Conservation (phyloP, 2,329 filamentous ascomycete genomes). For the Xylaria sp. region DNA sequence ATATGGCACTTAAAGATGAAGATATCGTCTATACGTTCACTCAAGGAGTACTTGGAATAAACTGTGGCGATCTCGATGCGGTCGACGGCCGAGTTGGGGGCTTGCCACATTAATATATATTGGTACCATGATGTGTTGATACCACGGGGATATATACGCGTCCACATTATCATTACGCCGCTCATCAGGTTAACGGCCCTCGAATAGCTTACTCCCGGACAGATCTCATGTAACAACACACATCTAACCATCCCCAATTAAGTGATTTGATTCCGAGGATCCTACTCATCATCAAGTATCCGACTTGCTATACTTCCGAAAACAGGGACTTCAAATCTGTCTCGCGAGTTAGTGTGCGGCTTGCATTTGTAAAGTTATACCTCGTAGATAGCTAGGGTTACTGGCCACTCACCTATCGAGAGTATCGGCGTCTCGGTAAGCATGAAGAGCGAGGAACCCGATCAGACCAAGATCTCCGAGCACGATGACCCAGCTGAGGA, state of each 20-base stretch:
- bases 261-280: background rate
- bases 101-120: constrained; percentile 17
- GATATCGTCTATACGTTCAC: too few relatives aligned
- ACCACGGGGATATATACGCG: constrained; percentile 25
- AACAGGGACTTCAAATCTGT: constrained; percentile 85
- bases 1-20: too few relatives aligned
- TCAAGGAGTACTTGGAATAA: too few relatives aligned
- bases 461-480: constrained; percentile 80
- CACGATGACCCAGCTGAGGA: constrained; percentile 87
- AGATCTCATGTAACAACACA: background rate
- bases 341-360: constrained; percentile 26
- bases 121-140: constrained; percentile 19
- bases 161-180: constrained; percentile 31
- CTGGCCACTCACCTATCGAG: constrained; percentile 64
- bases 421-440: constrained; percentile 83
- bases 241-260: background rate
- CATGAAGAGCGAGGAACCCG: constrained; percentile 77
- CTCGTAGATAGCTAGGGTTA: constrained; percentile 43
- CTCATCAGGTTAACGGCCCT: background rate
- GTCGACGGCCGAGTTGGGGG: background rate
- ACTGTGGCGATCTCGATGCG: too few relatives aligned
- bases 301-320: constrained; percentile 87
- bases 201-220: background rate
- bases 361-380: constrained; percentile 52
- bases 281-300: constrained; percentile 81